These are phyloP conservation scores for Neurospora sp. DNA, from an alignment of 495 filamentous ascomycete species.

Conservation along the genomic window DNA sequence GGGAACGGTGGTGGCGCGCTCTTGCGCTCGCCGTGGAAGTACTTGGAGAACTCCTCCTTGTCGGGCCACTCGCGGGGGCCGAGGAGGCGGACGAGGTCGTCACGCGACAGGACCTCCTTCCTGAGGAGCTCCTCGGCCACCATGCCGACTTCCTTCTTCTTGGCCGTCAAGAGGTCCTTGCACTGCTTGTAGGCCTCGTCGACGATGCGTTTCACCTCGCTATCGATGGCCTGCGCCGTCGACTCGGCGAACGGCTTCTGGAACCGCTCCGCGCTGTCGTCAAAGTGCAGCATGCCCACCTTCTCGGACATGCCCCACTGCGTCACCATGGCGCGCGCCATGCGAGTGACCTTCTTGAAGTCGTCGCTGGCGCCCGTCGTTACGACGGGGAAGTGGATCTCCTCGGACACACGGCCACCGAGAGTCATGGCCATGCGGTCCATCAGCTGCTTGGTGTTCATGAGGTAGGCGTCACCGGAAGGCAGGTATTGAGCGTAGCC, in stretches of 20 bases:
- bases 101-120: conserved; percentile 83
- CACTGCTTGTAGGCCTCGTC: conserved; percentile 89
- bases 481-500: conserved; percentile 98
- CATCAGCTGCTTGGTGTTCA: conserved; percentile 94
- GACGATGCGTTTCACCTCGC: conserved; percentile 80
- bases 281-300: conserved; percentile 83
- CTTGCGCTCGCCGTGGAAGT: conserved; percentile 53
- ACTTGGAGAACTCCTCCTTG: conserved; percentile 81
- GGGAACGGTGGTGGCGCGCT: conserved; percentile 48
- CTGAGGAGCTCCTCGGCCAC: conserved; percentile 86
- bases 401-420: conserved; percentile 86
- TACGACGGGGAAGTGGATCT: conserved; percentile 91
- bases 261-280: conserved; percentile 64
- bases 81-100: conserved; percentile 83
- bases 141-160: conserved; percentile 78
- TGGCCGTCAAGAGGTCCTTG: conserved; percentile 67
- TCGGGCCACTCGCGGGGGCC: conserved; percentile 77
- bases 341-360: conserved; percentile 94
- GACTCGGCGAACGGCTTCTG: conserved; percentile 94
- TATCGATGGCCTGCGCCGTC: conserved; percentile 83
- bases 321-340: conserved; percentile 96
- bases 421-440: conserved; percentile 99
- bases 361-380: conserved; percentile 92
- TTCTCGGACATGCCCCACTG: conserved; percentile 96
- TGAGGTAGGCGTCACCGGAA: conserved; percentile 76